A percentile compares a stretch with the other conserved stretches of the same genome.
Conservation (phyloP, 2,329 filamentous ascomycete species). For the Rutstroemia sp. region DNA sequence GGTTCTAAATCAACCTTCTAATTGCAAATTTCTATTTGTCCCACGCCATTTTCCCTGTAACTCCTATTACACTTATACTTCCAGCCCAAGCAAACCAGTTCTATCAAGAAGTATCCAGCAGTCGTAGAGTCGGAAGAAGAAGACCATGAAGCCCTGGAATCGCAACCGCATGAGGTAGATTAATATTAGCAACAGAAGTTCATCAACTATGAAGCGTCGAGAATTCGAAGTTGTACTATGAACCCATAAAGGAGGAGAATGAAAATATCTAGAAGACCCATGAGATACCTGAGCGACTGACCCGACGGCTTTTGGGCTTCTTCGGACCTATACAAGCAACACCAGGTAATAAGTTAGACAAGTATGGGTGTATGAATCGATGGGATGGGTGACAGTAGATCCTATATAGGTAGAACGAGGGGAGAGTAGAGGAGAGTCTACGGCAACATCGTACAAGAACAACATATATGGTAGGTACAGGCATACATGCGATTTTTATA, state of each 20-base stretch:
- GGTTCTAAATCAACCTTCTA: too few species aligned
- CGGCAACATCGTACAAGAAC: too few species aligned
- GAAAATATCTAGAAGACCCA: not conserved
- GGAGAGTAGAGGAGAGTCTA: not conserved
- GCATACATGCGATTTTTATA: not conserved
- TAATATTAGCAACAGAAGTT: not conserved
- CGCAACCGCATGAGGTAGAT: not conserved
- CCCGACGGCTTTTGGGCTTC: not conserved
- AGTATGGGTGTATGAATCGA: not conserved
- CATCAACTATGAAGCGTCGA: not conserved
- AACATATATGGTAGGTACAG: not conserved
- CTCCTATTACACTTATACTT: not conserved
- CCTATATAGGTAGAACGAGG: not conserved
- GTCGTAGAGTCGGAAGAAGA: not conserved
- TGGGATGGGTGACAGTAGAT: not conserved
- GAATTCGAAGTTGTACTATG: not conserved
- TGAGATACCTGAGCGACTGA: conserved; percentile 2
- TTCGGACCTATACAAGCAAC: conserved; percentile 6
- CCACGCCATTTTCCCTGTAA: too few species aligned
- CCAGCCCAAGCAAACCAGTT: not conserved
- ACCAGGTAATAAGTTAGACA: not conserved
- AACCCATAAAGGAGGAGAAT: not conserved
- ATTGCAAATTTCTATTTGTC: too few species aligned
- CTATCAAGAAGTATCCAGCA: not conserved
- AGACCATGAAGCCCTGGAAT: not conserved